Evolutionary conservation across 345 rosid species (phyloP).

Genomic region (Salix viminalis): DNA sequence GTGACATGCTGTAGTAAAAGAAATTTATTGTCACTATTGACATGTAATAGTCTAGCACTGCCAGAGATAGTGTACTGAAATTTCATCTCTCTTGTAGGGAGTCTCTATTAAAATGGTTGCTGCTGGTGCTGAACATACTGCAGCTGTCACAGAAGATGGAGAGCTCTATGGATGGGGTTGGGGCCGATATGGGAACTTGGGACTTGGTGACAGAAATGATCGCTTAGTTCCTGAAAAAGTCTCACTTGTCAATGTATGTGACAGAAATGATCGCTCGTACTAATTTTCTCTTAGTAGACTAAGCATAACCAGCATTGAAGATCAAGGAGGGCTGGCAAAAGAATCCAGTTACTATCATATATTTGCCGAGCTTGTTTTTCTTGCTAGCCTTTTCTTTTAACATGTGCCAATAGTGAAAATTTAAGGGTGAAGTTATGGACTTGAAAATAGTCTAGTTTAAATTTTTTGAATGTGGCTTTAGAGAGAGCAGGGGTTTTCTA

Average conservation of each 20-base stretch:
- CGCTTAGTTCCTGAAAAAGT: slow-evolving; percentile 87
- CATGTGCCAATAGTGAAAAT: neutral
- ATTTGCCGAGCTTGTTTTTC: neutral
- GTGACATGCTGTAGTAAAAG: neutral
- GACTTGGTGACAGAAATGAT: slow-evolving; percentile 90
- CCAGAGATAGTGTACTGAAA: slow-evolving; percentile 18
- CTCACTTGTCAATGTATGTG: slow-evolving; percentile 52
- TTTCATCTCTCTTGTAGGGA: slow-evolving; percentile 48
- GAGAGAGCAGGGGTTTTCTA: neutral
- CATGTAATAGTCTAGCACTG: neutral
- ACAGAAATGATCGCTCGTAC: slow-evolving; percentile 5
- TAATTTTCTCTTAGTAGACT: slow-evolving; percentile 5
- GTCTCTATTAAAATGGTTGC: slow-evolving; percentile 78
- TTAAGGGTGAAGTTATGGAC: neutral
- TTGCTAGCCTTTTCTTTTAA: neutral
- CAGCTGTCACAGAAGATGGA: slow-evolving; percentile 88
- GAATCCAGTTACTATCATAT: neutral
- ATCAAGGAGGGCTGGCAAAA: neutral
- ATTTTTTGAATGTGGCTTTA: neutral
- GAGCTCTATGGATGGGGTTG: slow-evolving; percentile 99
- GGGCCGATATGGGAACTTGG: slow-evolving; percentile 97
- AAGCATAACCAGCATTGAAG: slow-evolving; percentile 2
- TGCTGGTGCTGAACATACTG: slow-evolving; percentile 97
- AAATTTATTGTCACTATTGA: neutral
- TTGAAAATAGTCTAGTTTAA: neutral